Evolutionary conservation across 164 flowering plant species (phyloP), one percentile per base, ranked within the genome.

Genomic region (Piper longum): DNA sequence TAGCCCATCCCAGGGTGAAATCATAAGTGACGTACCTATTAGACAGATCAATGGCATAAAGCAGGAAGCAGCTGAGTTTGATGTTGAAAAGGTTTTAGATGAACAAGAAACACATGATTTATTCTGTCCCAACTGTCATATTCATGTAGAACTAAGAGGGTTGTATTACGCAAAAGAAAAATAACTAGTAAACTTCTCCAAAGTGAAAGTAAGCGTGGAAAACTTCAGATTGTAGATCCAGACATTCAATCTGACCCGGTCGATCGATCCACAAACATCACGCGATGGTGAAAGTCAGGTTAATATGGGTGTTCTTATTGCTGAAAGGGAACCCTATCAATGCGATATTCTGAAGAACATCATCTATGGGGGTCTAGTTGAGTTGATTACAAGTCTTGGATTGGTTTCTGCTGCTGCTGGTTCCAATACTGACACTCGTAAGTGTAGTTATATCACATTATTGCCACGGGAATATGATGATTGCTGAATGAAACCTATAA

Each of bases 331-430:
- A 52, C 69, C 41, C 36, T 68, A 44, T 48, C 36, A 26, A 26
- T 26, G 36, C 36, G 96, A 95, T 54, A 75, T 95, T 13, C 67
- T 95, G 16, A 95, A 88, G 72, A 83, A 90, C 78, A 85, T 91
- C 61, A 87, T 95, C 4, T 91, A 91, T 73, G 97, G 99, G 62
- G 99, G 99, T 55, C 71, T 95, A 61, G 54, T 74, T 36, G 96
- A 95, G 73, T 80, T 83, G 58, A 78, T 89, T 60, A 77, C 91
- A 62, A 89, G 97, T 72, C 71, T 91, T 41, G 81, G 90, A 52
- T 80, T 91, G 62, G 92, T 89, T 43, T 71, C 93, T 60, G 89
- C 99, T 64, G 95, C 99, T 56, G 96, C 87, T 40, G 95, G 92
- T 71, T 81, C 82, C 73, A 84, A 76, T 75, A 80, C 91, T 51